Percentiles rank a stretch among this genome's conserved stretches.
phyloP scores from a whole-genome alignment of 176 grass and related monocot species.

The Rhynchospora pubera region DNA sequence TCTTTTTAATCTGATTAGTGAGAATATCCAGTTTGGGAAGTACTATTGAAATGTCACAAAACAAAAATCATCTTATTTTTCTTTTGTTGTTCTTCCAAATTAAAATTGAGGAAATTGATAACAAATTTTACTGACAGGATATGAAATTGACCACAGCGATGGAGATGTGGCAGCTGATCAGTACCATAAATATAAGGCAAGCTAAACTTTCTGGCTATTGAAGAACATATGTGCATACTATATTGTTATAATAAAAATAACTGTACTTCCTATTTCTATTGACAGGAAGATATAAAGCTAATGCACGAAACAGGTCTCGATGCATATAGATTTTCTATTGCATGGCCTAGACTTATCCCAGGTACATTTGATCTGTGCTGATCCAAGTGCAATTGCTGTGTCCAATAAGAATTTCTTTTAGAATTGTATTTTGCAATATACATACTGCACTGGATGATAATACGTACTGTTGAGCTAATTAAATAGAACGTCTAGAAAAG shows the following conservation, averaged over 20 bases:
- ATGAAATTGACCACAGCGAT: slow-evolving; percentile 23
- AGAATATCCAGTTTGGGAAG: background rate
- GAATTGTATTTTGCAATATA: background rate
- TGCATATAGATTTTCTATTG: slow-evolving; percentile 79
- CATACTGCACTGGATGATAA: background rate
- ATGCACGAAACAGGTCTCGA: slow-evolving; percentile 75
- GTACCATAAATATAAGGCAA: slow-evolving; percentile 73
- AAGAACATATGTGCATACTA: background rate
- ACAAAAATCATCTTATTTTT: background rate
- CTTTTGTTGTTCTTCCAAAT: background rate
- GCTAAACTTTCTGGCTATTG: background rate
- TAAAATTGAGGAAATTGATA: background rate
- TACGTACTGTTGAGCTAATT: background rate
- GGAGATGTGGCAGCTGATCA: slow-evolving; percentile 62
- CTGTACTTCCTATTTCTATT: background rate
- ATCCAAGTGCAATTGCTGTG: background rate
- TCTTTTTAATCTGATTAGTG: background rate
- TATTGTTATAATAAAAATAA: background rate
- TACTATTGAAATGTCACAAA: background rate
- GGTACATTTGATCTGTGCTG: slow-evolving; percentile 18
- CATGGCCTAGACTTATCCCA: slow-evolving; percentile 60
- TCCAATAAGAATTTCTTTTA: background rate
- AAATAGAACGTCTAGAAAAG: background rate
- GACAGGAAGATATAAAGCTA: slow-evolving; percentile 72
- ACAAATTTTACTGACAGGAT: slow-evolving; percentile 36